These are phyloP conservation scores for Globisporangium cylindrosporum DNA, from an alignment of 352 stramenopile species.

Conservation along the genomic window DNA sequence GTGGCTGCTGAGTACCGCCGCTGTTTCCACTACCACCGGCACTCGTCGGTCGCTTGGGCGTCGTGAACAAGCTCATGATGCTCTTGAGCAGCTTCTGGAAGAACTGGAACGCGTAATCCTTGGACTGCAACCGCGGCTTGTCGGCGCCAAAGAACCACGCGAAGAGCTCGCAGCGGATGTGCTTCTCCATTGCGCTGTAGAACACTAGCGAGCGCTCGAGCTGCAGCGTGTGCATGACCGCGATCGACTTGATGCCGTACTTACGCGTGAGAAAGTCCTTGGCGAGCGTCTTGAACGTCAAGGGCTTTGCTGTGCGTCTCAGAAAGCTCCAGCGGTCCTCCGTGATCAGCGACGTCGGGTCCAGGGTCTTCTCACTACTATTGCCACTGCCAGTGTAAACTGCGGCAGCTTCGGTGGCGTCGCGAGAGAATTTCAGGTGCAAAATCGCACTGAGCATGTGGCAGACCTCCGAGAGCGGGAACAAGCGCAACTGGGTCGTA, in stretches of 20 bases:
- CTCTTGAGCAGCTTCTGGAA: slow-evolving; percentile 53
- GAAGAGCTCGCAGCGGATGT: slow-evolving; percentile 61
- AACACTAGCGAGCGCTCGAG: slow-evolving; percentile 66
- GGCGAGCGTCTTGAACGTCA: slow-evolving; percentile 52
- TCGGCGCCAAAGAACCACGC: slow-evolving; percentile 65
- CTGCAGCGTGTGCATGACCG: slow-evolving; percentile 62
- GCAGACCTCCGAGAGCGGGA: slow-evolving; percentile 55
- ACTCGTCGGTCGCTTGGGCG: slow-evolving; percentile 26
- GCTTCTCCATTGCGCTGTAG: slow-evolving; percentile 39
- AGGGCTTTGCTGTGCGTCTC: slow-evolving; percentile 15
- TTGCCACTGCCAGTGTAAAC: background rate
- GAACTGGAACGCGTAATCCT: slow-evolving; percentile 58
- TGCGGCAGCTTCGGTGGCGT: slow-evolving; percentile 25
- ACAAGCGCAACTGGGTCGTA: slow-evolving; percentile 33
- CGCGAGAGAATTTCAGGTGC: slow-evolving; percentile 60
- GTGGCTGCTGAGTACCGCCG: slow-evolving; percentile 7
- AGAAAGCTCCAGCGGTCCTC: slow-evolving; percentile 41
- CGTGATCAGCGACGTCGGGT: slow-evolving; percentile 20
- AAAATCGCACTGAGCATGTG: slow-evolving; percentile 58
- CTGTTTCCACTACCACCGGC: background rate
- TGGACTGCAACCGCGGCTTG: slow-evolving; percentile 33
- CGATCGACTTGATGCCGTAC: slow-evolving; percentile 77
- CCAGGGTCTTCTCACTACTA: background rate
- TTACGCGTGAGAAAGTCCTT: slow-evolving; percentile 65
- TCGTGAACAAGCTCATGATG: slow-evolving; percentile 30